These are phyloP conservation scores for Arthrobotrys conoides DNA, from an alignment of 2,329 filamentous ascomycete species.

Conservation along the genomic window DNA sequence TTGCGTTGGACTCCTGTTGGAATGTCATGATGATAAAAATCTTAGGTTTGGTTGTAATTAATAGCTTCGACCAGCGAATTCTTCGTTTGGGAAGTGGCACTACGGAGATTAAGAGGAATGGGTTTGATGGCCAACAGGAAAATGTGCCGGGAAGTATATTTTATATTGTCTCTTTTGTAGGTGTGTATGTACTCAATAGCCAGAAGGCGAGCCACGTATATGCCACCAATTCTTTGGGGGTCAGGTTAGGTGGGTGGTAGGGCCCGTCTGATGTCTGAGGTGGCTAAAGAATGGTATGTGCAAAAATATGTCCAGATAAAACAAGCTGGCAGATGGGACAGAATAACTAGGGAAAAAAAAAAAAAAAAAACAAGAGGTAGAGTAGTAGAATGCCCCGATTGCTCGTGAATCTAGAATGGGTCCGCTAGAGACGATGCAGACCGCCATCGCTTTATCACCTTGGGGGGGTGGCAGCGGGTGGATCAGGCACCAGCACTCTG, in stretches of 20 bases:
- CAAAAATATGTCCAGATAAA: constrained; percentile 49
- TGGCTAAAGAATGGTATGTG: constrained; percentile 60
- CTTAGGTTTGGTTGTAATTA: neutral
- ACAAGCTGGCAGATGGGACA: constrained; percentile 32
- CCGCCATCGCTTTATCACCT: constrained; percentile 55
- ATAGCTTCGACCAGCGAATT: constrained; percentile 50
- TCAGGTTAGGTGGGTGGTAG: constrained; percentile 45
- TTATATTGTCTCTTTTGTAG: constrained; percentile 20
- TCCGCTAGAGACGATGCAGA: constrained; percentile 40
- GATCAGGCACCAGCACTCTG: constrained; percentile 58
- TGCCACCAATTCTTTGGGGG: constrained; percentile 1
- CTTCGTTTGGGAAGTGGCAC: constrained; percentile 33
- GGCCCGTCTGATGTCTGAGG: constrained; percentile 23
- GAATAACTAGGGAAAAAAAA: constrained; percentile 17
- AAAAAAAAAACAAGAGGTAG: constrained; percentile 9
- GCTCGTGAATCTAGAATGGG: constrained; percentile 55
- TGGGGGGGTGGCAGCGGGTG: constrained; percentile 41
- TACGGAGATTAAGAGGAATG: constrained; percentile 35
- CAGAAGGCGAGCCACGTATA: constrained; percentile 9
- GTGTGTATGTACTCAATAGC: constrained; percentile 11
- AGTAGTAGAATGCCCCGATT: constrained; percentile 34
- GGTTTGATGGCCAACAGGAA: neutral
- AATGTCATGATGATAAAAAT: constrained; percentile 39
- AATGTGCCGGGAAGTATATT: constrained; percentile 24
- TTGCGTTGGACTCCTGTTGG: constrained; percentile 48